Conservation (phyloP, 2,329 filamentous ascomycete species). For the Plectosphaerella plurivora region DNA sequence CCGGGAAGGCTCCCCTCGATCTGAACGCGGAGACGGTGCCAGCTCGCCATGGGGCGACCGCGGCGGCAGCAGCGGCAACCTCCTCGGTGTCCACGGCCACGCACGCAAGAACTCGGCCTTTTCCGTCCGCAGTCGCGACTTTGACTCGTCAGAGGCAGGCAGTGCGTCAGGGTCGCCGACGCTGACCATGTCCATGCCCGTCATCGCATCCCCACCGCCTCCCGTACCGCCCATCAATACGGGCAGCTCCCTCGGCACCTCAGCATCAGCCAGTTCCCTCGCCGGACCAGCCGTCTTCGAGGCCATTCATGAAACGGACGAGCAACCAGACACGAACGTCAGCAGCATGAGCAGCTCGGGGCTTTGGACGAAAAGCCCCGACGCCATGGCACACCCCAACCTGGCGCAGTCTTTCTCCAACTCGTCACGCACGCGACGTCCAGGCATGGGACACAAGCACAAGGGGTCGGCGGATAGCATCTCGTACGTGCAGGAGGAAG, state of each 20-base stretch:
- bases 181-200: constrained; percentile 35
- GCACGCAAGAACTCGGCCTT: constrained; percentile 45
- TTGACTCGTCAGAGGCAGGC: constrained; percentile 41
- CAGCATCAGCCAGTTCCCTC: constrained; percentile 16
- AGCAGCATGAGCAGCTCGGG: constrained; percentile 18
- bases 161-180: constrained; percentile 48
- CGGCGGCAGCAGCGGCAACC: constrained; percentile 9
- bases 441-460: constrained; percentile 41
- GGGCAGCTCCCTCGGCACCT: constrained; percentile 9
- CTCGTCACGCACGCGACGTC: constrained; percentile 16
- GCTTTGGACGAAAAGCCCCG: constrained; percentile 17
- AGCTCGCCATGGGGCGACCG: constrained; percentile 32
- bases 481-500: constrained; percentile 58
- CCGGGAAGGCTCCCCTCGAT: constrained; percentile 44
- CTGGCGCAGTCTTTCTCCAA: constrained; percentile 11
- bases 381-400: constrained; percentile 8
- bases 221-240: constrained; percentile 8
- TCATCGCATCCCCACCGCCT: constrained; percentile 19
- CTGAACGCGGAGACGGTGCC: constrained; percentile 43
- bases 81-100: neutral
- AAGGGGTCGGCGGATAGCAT: constrained; percentile 63
- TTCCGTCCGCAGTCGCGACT: constrained; percentile 43
- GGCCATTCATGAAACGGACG: constrained; percentile 35
- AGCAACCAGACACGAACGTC: constrained; percentile 10
- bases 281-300: constrained; percentile 22